Percentiles rank a stretch among this genome's conserved stretches.
Conservation (phyloP, 441 rosid species). For the Corymbia citriodora region DNA sequence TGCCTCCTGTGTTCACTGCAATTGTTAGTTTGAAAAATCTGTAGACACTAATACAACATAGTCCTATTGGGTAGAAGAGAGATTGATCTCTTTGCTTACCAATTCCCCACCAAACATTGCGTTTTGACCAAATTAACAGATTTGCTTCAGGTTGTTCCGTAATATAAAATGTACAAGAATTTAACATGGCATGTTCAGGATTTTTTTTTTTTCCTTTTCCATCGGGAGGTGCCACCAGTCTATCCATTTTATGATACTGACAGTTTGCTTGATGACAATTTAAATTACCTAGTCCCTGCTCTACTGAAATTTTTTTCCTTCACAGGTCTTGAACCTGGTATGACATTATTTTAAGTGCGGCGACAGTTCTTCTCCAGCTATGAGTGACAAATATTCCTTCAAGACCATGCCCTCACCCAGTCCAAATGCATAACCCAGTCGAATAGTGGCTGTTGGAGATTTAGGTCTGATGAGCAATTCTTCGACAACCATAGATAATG, state of each 20-base stretch:
- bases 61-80: too few species aligned
- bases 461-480: constrained; percentile 57
- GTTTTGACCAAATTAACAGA: too few species aligned
- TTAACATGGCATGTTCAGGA: too few species aligned
- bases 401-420: constrained; percentile 26
- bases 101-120: too few species aligned
- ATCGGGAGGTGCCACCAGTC: neutral
- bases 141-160: too few species aligned
- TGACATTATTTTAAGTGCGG: constrained; percentile 44
- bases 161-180: too few species aligned
- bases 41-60: too few species aligned
- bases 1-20: too few species aligned
- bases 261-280: neutral
- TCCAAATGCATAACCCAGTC: constrained; percentile 30
- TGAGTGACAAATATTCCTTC: constrained; percentile 39
- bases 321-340: constrained; percentile 45
- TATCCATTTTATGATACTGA: neutral
- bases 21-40: too few species aligned
- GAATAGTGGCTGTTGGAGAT: constrained; percentile 51
- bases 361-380: constrained; percentile 43
- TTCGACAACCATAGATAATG: constrained; percentile 44
- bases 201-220: neutral
- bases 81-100: too few species aligned
- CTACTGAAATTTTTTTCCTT: neutral
- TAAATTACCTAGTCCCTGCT: neutral